Evolutionary conservation across 495 filamentous ascomycete genomes (phyloP).

Genomic region (Hypoxylon intermedium): DNA sequence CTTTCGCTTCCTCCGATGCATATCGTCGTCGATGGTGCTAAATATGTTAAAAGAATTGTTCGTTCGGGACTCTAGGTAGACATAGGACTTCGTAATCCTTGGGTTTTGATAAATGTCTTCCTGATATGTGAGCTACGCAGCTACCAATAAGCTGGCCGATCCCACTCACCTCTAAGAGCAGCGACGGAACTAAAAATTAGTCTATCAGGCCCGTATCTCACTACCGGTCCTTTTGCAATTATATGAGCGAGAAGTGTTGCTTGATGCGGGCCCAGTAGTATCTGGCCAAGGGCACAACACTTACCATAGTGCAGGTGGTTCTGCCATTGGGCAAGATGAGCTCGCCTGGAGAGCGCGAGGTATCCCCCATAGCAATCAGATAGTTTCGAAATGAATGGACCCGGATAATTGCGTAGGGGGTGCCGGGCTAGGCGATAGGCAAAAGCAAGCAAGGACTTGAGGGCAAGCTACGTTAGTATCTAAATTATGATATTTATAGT

Average conservation of each 20-base stretch:
- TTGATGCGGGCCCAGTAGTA: too few relatives aligned
- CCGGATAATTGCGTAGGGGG: too few relatives aligned
- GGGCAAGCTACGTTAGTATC: too few relatives aligned
- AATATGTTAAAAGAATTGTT: conserved; percentile 3
- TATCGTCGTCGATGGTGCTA: conserved; percentile 8
- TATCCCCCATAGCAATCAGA: too few relatives aligned
- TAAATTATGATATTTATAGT: too few relatives aligned
- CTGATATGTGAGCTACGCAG: neutral
- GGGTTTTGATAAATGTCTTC: conserved; percentile 8
- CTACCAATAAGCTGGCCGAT: neutral
- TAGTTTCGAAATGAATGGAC: too few relatives aligned
- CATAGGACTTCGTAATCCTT: neutral
- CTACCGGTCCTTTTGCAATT: conserved; percentile 35
- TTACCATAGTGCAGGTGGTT: too few relatives aligned
- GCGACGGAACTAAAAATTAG: conserved; percentile 52
- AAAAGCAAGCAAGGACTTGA: too few relatives aligned
- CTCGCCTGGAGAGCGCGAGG: too few relatives aligned
- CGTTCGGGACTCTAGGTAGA: neutral
- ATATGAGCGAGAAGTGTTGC: conserved; percentile 21
- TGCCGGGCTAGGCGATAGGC: too few relatives aligned
- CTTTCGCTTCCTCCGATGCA: conserved; percentile 19
- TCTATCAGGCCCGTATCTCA: conserved; percentile 56
- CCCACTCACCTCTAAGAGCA: conserved; percentile 50
- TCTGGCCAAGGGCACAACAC: too few relatives aligned
- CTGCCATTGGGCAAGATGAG: too few relatives aligned